Evolutionary conservation across 208 protist species (phyloP), one percentile per base, ranked within the genome.

Genomic region (Crithidia expoeki): DNA sequence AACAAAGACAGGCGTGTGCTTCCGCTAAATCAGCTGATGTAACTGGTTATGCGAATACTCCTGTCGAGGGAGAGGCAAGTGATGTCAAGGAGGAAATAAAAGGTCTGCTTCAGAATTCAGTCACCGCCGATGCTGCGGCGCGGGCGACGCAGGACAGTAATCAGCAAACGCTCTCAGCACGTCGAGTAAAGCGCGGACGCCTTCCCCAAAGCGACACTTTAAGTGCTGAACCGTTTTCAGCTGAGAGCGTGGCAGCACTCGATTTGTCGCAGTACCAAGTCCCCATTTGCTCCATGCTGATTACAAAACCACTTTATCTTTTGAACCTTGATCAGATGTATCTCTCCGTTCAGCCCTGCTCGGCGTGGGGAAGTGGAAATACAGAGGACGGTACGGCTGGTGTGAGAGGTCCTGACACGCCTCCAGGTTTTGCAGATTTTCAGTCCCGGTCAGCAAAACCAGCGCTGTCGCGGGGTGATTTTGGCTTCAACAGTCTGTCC

Each of bases 301-400:
- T 83, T 2, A 30, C 72, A 34, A 69, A 68, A 25, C 79, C 73
- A 7, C 51, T 88, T 11, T 76, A 74, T 51, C 19, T 88, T 14
- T 83, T 71, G 59, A 90, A 90, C 63, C 28, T 78, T 49, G 81
- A 86, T 34, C 85, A 90, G 65, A 82, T 90, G 76, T 70, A 63
- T 51, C 33, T 68, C 14, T 21, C 4, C 27, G n/a, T 16, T 6
- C 30, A 33, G 2, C 32, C n/a, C 4, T 17, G 27, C 4, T 19
- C 7, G 19, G 28, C n/a, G 33, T n/a, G 33, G 34, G 4, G 23
- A 17, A 38, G 6, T 11, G 23, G 12, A 21, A 1, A 21, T 12
- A 44, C 28, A 27, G 42, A 23, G 7, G 7, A 50, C 10, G 57
- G 19, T 47, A 2, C 11, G 5, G 17, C 3, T 46, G 57, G 23